A percentile compares a stretch with the other conserved stretches of the same genome.
Evolutionary conservation across 129 eudicot species (phyloP).

Genomic region (Pseudognaphalium luteoalbum): DNA sequence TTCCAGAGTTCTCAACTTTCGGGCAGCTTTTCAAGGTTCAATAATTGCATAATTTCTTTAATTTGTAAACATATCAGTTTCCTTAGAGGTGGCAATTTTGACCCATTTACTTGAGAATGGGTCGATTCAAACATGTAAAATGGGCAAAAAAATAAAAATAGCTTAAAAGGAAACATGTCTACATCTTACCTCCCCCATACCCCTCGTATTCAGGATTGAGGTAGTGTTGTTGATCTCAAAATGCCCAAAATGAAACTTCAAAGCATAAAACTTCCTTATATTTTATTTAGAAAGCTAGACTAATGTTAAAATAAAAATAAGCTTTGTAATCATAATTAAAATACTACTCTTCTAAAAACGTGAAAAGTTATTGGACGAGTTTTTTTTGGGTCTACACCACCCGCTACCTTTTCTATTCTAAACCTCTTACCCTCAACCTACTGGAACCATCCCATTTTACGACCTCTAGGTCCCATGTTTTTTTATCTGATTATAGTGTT

Average conservation of each 20-base stretch:
- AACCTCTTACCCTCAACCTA: background rate
- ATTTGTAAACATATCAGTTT: conserved; percentile 6
- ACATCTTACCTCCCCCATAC: too few species aligned
- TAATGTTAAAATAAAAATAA: background rate
- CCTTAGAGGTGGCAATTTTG: background rate
- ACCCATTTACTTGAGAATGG: background rate
- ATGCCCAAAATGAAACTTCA: background rate
- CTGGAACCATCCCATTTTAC: background rate
- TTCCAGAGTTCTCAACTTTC: conserved; percentile 79
- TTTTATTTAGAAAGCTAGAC: background rate
- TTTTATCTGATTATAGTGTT: conserved; percentile 19
- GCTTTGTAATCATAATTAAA: conserved; percentile 8
- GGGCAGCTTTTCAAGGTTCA: conserved; percentile 92
- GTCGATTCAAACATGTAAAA: background rate
- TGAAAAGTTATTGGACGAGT: background rate
- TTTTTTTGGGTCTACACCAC: background rate
- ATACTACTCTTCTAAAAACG: too few species aligned
- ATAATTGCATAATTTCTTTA: background rate
- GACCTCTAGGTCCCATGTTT: background rate
- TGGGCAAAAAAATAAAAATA: background rate
- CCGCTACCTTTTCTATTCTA: background rate
- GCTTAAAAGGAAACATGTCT: background rate
- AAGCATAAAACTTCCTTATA: conserved; percentile 7
- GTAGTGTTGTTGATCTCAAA: background rate
- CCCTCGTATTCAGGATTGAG: too few species aligned